These are phyloP conservation scores for Claviceps cyperi DNA, from an alignment of 2,329 filamentous ascomycete genomes.

Conservation along the genomic window DNA sequence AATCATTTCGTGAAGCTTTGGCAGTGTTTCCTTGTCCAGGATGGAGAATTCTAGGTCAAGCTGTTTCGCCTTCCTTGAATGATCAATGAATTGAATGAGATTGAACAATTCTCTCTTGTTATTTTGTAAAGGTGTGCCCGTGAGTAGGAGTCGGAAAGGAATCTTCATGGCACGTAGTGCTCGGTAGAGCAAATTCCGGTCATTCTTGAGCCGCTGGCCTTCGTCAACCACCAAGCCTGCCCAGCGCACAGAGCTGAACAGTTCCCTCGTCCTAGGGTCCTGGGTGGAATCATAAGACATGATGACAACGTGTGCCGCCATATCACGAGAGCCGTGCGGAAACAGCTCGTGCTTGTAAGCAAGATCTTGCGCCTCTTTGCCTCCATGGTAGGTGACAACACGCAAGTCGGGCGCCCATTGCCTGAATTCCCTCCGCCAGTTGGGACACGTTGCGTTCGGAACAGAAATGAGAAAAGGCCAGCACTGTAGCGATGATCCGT, in stretches of 20 bases:
- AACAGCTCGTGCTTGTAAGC: constrained; percentile 79
- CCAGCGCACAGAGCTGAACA: constrained; percentile 66
- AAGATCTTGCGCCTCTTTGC: constrained; percentile 56
- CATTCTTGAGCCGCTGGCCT: constrained; percentile 89
- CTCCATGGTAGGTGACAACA: constrained; percentile 87
- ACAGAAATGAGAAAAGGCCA: constrained; percentile 91
- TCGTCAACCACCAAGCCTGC: constrained; percentile 84
- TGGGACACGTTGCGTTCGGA: constrained; percentile 90
- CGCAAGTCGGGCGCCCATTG: constrained; percentile 76
- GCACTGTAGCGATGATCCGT: constrained; percentile 29
- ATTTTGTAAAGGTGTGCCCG: constrained; percentile 87
- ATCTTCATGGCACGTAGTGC: constrained; percentile 60
- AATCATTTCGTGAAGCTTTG: constrained; percentile 69
- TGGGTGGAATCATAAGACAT: constrained; percentile 87
- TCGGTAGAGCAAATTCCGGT: constrained; percentile 67
- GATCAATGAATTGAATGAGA: constrained; percentile 85
- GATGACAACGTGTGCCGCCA: constrained; percentile 82
- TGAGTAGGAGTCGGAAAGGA: constrained; percentile 74
- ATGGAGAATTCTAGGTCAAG: constrained; percentile 64
- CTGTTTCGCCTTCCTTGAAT: constrained; percentile 48
- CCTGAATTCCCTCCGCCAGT: constrained; percentile 94
- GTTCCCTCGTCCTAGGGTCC: constrained; percentile 50
- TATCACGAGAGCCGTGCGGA: constrained; percentile 45
- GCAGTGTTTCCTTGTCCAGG: constrained; percentile 72
- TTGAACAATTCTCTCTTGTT: constrained; percentile 93